These are phyloP conservation scores for Phytophthora multivora DNA, from an alignment of 352 stramenopile genomes.

Conservation along the genomic window DNA sequence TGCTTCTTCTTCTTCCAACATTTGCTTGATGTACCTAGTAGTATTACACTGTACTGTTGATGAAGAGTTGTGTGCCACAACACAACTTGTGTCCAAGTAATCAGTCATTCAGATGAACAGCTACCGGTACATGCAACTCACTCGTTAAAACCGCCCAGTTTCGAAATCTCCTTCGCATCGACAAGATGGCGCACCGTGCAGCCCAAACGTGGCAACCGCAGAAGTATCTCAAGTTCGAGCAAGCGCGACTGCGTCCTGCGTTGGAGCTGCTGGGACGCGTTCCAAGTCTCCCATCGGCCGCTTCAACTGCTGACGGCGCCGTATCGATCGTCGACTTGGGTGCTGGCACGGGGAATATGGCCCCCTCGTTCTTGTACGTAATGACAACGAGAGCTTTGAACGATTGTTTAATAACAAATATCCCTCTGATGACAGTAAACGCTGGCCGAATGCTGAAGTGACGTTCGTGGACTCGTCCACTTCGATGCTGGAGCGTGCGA, in stretches of 20 bases:
- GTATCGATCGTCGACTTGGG: slow-evolving; percentile 59
- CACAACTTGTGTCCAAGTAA: no score
- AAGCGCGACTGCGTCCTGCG: slow-evolving; percentile 54
- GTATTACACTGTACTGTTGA: no score
- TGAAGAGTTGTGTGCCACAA: no score
- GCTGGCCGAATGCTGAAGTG: slow-evolving; percentile 54
- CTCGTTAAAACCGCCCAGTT: no score
- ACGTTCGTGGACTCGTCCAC: slow-evolving; percentile 66
- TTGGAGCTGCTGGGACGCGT: slow-evolving; percentile 65
- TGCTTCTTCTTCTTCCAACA: slow-evolving; percentile 15
- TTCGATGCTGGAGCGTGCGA: slow-evolving; percentile 59
- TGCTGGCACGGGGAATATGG: slow-evolving; percentile 76
- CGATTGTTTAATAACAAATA: not conserved
- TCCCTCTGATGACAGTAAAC: slow-evolving; percentile 26
- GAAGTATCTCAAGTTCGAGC: slow-evolving; percentile 69
- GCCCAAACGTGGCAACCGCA: slow-evolving; percentile 52
- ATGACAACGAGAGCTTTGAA: not conserved
- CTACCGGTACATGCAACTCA: no score
- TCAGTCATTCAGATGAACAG: no score
- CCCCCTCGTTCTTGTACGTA: slow-evolving; percentile 53
- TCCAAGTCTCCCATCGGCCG: slow-evolving; percentile 14
- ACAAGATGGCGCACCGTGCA: slow-evolving; percentile 13
- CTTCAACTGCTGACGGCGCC: slow-evolving; percentile 2
- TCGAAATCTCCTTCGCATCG: not conserved
- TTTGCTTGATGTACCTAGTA: no score